Evolutionary conservation across 306 rosid genomes (phyloP), one percentile per base, ranked within the genome.

Genomic region (Trifolium fragiferum): DNA sequence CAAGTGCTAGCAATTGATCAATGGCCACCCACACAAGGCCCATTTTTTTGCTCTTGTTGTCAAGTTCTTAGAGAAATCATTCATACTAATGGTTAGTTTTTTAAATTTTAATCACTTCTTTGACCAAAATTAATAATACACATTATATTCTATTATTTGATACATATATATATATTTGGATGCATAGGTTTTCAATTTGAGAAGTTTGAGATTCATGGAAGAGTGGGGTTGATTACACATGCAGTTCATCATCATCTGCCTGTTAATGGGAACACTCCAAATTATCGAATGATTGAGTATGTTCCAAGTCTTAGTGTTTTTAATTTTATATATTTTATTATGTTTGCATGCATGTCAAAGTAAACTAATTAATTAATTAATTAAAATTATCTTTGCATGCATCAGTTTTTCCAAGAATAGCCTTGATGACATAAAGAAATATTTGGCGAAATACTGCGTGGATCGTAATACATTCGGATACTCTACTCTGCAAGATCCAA

Each of bases 131-230:
- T 40, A 40, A 11, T 19, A 19, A 11, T 19, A 19, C 11, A 5
- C 11, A 51, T 16, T 19, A 0, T 30, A 4, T 35, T 16, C 0
- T 30, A 30, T 30, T 30, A 30, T 69, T 64, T 35, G 27, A 50
- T 25, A 3, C 15, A 2, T 53, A 7, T 14, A 0, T 50, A 13
- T 14, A 4, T 50, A 9, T 25, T 55, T 61, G 21, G 12, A 30
- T 73, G 20, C 63, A 27, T 64, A 92, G 98, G 87, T 38, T 3
- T 27, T 7, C 21, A 10, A 37, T 47, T 84, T 5, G 79, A 71
- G 25, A 93, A 85, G 81, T 87, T 93, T 18, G 91, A 86, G 82
- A 86, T 93, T 62, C 96, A 93, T 71, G 96, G 98, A 82, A 80
- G 82, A 55, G 55, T 86, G 0, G 98, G 92, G 21, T 3, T 79